Evolutionary conservation across 1,284 basidiomycete species (phyloP).

Genomic region (Ganoderma boninense): DNA sequence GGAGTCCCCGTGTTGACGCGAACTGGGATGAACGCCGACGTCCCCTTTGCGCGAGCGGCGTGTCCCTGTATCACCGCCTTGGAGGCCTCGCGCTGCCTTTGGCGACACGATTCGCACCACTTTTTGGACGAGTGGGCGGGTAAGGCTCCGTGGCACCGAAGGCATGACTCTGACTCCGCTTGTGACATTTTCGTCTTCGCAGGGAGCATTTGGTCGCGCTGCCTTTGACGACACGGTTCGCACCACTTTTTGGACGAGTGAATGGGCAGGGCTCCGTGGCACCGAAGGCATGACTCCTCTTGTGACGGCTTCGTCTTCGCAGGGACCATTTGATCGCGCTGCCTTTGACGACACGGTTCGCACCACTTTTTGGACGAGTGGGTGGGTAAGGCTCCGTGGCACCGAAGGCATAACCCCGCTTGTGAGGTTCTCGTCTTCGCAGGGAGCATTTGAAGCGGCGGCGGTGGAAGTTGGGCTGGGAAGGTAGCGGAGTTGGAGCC

Average conservation of each 20-base stretch:
- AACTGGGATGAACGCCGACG: background rate
- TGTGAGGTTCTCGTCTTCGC: background rate
- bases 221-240: constrained; percentile 12
- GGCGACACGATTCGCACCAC: constrained; percentile 15
- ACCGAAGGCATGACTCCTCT: constrained; percentile 7
- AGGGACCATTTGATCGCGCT: background rate
- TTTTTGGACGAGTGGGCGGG: background rate
- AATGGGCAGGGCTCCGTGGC: background rate
- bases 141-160: constrained; percentile 2
- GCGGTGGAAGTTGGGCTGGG: background rate
- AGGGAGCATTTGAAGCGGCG: background rate
- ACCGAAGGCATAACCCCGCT: constrained; percentile 6
- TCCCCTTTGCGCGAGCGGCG: background rate
- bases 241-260: constrained; percentile 6
- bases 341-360: constrained; percentile 12
- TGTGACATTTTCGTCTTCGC: background rate
- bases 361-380: constrained; percentile 8
- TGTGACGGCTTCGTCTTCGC: background rate
- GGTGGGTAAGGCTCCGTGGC: background rate
- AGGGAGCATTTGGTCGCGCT: background rate
- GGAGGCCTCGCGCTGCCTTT: background rate
- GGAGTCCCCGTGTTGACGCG: background rate
- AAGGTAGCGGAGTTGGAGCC: background rate
- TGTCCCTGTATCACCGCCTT: background rate
- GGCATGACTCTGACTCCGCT: constrained; percentile 5